Evolutionary conservation across 495 filamentous ascomycete species (phyloP), one percentile per base, ranked within the genome.

Genomic region (Talaromyces wortmannii): DNA sequence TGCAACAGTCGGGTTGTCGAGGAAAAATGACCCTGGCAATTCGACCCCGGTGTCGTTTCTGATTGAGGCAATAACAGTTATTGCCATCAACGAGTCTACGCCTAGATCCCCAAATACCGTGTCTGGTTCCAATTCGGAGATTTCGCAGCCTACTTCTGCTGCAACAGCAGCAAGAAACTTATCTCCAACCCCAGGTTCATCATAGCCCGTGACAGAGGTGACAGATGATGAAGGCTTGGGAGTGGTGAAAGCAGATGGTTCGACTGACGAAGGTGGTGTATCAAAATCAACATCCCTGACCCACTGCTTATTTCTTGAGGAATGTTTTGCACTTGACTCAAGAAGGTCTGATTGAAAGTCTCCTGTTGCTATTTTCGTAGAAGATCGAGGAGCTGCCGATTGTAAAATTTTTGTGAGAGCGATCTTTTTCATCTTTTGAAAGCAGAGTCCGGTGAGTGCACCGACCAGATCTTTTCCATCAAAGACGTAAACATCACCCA

Each of bases 401-500:
- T 76, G 78, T 17, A 83, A 64, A n/a, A 83, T 55, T 54, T 68
- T 67, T 61, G 83, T 78, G 31, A 83, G 66, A 6, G 82, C 65
- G 57, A 67, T 73, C 50, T 78, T 73, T 30, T 77, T 76, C 45
- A 84, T 79, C 55, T 71, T 65, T 57, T 77, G 73, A 68, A 84
- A 84, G 57, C 77, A 78, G 63, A 83, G 66, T 40, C 77, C 76
- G 4, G 74, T 78, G 33, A 69, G 64, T 15, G 80, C 59, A 40
- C 70, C 80, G 42, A 83, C 75, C 40, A 84, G 63, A 45, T 57
- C 69, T 13, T 78, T 74, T 31, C 76, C 79, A 48, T 85, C 79
- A 55, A 85, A 82, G 48, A 85, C 59, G 57, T 80, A 83, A 13
- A 76, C 77, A 55, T 85, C 82, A 16, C 82, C 82, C 16, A 71